Percentiles rank a stretch among this genome's conserved stretches.
These are phyloP conservation scores for Sugiyamaella chiloensis DNA, from an alignment of 805 yeast genomes.

Conservation along the genomic window DNA sequence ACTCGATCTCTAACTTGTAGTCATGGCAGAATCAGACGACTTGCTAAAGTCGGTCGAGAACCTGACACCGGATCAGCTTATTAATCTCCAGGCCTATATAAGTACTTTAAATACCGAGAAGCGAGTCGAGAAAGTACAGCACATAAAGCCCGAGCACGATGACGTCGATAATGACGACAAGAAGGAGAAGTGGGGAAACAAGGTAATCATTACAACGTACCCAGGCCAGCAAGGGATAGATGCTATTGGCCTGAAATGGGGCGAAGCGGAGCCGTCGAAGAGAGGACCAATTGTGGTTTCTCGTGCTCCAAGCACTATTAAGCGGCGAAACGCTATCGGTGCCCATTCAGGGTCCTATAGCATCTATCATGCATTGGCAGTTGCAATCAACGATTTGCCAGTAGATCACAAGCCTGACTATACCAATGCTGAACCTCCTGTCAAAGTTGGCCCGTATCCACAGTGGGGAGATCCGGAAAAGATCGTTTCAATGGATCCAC, in stretches of 20 bases:
- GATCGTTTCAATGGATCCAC: constrained; percentile 64
- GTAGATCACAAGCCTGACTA: constrained; percentile 54
- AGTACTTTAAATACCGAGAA: neutral
- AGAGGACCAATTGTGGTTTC: constrained; percentile 61
- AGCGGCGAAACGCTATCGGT: constrained; percentile 60
- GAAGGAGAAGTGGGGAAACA: constrained; percentile 28
- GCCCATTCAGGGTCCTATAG: constrained; percentile 64
- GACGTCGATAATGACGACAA: neutral
- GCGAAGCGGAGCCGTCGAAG: constrained; percentile 42
- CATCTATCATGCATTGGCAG: constrained; percentile 62
- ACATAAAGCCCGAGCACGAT: neutral
- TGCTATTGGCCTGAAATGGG: constrained; percentile 55
- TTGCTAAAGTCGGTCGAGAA: neutral
- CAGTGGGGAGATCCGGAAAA: constrained; percentile 56
- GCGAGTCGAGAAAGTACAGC: neutral
- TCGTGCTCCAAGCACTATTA: constrained; percentile 46
- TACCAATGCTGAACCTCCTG: constrained; percentile 62
- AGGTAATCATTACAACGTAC: constrained; percentile 50
- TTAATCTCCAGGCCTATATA: neutral
- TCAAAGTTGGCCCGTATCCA: constrained; percentile 50
- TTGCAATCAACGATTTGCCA: constrained; percentile 57
- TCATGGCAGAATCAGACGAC: neutral
- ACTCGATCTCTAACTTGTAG: neutral
- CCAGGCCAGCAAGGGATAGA: constrained; percentile 47
- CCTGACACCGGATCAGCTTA: neutral